Percentiles rank a stretch among this genome's conserved stretches.
These are phyloP conservation scores for Irpex sp. DNA, from an alignment of 1,284 basidiomycete genomes.

Conservation along the genomic window DNA sequence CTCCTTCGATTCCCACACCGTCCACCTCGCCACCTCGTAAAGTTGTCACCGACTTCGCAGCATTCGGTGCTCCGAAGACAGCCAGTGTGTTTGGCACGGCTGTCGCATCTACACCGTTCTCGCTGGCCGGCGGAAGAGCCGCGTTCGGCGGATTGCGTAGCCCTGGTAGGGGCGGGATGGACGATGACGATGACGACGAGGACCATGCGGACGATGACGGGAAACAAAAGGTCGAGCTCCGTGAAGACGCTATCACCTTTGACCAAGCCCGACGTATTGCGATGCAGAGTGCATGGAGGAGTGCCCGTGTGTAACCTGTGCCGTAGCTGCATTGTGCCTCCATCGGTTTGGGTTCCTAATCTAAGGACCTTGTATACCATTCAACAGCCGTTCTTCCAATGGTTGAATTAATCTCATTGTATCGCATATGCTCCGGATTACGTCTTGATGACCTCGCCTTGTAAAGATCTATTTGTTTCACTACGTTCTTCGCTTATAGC, in stretches of 20 bases:
- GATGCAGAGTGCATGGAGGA: constrained; percentile 74
- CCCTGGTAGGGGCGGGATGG: constrained; percentile 42
- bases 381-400: constrained; percentile 5
- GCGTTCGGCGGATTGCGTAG: constrained; percentile 67
- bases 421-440: background rate
- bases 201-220: constrained; percentile 66
- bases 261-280: constrained; percentile 80
- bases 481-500: background rate
- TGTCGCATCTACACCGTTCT: constrained; percentile 75
- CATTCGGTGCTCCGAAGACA: constrained; percentile 78
- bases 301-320: constrained; percentile 40
- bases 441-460: background rate
- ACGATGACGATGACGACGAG: constrained; percentile 56
- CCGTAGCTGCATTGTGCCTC: background rate
- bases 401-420: background rate
- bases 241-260: constrained; percentile 79
- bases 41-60: constrained; percentile 85
- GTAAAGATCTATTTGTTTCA: background rate
- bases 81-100: constrained; percentile 79
- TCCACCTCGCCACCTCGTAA: constrained; percentile 70
- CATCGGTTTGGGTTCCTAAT: constrained; percentile 1
- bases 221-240: constrained; percentile 68
- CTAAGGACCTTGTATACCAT: constrained; percentile 12
- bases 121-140: constrained; percentile 74
- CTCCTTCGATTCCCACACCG: constrained; percentile 34